Conservation (phyloP, 1,284 basidiomycete genomes). For the Athelia sp. region DNA sequence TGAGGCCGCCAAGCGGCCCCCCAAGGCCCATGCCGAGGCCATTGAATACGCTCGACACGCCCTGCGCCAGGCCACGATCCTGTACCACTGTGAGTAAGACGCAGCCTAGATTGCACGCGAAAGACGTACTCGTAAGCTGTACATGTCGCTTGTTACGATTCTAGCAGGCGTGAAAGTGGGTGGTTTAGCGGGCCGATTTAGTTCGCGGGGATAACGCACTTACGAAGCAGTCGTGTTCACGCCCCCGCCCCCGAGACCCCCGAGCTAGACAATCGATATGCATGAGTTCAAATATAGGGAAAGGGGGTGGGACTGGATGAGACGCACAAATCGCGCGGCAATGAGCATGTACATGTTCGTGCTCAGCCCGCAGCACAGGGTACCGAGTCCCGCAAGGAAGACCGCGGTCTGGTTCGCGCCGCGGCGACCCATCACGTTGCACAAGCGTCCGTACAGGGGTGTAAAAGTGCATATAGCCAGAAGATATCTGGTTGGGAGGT, state of each 20-base stretch:
- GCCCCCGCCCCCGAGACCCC: constrained; percentile 79
- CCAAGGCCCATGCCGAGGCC: constrained; percentile 73
- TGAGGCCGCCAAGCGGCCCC: constrained; percentile 70
- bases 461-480: constrained; percentile 80
- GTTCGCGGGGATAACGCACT: constrained; percentile 18
- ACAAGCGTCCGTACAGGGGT: constrained; percentile 74
- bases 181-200: not conserved
- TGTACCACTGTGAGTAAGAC: constrained; percentile 16
- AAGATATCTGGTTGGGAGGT: constrained; percentile 46
- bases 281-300: constrained; percentile 5
- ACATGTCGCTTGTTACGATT: constrained; percentile 78
- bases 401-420: constrained; percentile 70
- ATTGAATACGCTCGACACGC: constrained; percentile 64
- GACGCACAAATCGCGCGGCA: constrained; percentile 65
- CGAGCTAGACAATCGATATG: constrained; percentile 37
- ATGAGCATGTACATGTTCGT: constrained; percentile 74
- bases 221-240: constrained; percentile 65
- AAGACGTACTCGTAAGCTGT: constrained; percentile 59
- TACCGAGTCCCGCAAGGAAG: constrained; percentile 66
- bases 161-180: constrained; percentile 29
- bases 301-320: constrained; percentile 8
- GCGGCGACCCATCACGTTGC: constrained; percentile 74
- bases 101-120: not conserved
- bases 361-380: constrained; percentile 70
- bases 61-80: constrained; percentile 72